These are phyloP conservation scores for Conticribra guillardii DNA, from an alignment of 108 stramenopile genomes.

Conservation along the genomic window DNA sequence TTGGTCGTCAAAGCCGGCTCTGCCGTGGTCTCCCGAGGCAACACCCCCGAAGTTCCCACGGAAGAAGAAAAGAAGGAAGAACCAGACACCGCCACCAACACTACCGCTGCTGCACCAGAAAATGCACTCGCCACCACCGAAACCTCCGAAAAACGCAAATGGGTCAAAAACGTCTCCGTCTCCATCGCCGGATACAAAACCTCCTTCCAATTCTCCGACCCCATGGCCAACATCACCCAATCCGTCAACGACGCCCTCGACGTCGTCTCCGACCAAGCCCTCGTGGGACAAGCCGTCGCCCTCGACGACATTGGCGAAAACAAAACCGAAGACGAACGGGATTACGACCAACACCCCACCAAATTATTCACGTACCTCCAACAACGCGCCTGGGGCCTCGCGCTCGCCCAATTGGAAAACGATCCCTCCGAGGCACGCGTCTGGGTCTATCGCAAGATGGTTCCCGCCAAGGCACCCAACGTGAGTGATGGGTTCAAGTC, in stretches of 20 bases:
- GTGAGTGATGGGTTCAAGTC: slow-evolving; percentile 25
- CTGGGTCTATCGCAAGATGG: slow-evolving; percentile 39
- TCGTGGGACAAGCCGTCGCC: slow-evolving; percentile 29
- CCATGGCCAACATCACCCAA: slow-evolving; percentile 33
- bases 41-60: not conserved
- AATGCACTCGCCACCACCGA: slow-evolving; percentile 11
- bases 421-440: slow-evolving; percentile 37
- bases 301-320: slow-evolving; percentile 28
- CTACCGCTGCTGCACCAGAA: not conserved
- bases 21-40: not conserved
- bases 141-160: slow-evolving; percentile 15
- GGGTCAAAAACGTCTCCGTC: slow-evolving; percentile 46
- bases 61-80: not conserved
- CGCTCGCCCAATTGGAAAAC: slow-evolving; percentile 24
- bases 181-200: slow-evolving; percentile 46
- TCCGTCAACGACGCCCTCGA: slow-evolving; percentile 38
- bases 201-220: slow-evolving; percentile 41
- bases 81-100: not conserved
- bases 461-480: slow-evolving; percentile 23
- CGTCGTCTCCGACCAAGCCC: slow-evolving; percentile 17
- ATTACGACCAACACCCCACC: slow-evolving; percentile 50
- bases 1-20: not conserved
- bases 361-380: slow-evolving; percentile 45
- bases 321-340: slow-evolving; percentile 34
- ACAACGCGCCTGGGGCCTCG: slow-evolving; percentile 44